These are phyloP conservation scores for Fusarium zealandicum DNA, from an alignment of 2,329 filamentous ascomycete genomes.

Conservation along the genomic window DNA sequence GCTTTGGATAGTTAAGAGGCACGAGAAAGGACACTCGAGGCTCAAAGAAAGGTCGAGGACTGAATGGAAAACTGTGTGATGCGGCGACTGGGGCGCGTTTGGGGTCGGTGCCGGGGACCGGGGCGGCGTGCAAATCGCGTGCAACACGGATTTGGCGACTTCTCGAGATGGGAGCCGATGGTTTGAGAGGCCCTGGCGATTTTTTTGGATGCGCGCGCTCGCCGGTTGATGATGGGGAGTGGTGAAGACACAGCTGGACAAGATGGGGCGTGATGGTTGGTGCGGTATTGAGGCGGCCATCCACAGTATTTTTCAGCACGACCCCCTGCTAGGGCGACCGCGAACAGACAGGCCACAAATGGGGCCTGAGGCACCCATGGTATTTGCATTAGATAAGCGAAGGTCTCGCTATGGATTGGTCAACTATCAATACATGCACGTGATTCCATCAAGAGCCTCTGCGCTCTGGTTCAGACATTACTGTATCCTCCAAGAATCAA, in stretches of 20 bases:
- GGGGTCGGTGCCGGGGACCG: constrained; percentile 50
- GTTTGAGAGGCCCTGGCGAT: constrained; percentile 66
- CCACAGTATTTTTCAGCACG: constrained; percentile 57
- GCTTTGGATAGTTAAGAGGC: constrained; percentile 25
- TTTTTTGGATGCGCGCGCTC: constrained; percentile 67
- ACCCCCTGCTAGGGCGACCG: constrained; percentile 41
- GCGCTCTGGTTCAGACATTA: not conserved
- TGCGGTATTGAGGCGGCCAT: constrained; percentile 49
- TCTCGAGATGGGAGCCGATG: constrained; percentile 66
- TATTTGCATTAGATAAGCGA: constrained; percentile 28
- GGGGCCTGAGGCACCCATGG: constrained; percentile 34
- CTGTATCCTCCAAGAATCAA: not conserved
- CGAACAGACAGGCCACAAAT: constrained; percentile 34
- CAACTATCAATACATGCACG: constrained; percentile 28
- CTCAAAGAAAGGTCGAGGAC: constrained; percentile 37
- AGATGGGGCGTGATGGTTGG: constrained; percentile 59
- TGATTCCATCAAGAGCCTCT: constrained; percentile 21
- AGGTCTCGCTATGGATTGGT: constrained; percentile 3
- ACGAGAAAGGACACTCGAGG: constrained; percentile 35
- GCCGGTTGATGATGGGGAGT: constrained; percentile 60
- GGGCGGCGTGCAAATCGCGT: constrained; percentile 62
- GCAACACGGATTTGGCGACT: constrained; percentile 59
- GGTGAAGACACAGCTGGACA: constrained; percentile 60
- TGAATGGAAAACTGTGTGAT: constrained; percentile 55
- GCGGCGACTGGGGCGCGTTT: constrained; percentile 50